These are phyloP conservation scores for Penicillium sp. DNA, from an alignment of 2,329 filamentous ascomycete genomes.

Conservation along the genomic window DNA sequence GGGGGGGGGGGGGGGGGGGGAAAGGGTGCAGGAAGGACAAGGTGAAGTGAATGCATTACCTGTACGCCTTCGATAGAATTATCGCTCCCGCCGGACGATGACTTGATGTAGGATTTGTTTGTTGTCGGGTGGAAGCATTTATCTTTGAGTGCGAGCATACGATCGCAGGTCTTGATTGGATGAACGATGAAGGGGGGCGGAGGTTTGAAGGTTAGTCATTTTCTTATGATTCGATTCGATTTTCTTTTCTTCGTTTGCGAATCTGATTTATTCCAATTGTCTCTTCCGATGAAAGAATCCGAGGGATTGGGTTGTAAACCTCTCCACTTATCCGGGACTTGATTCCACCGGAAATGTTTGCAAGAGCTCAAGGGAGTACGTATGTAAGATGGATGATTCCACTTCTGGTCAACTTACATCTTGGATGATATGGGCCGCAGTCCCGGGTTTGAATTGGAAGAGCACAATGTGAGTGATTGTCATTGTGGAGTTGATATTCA, in stretches of 20 bases:
- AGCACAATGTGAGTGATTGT: constrained; percentile 62
- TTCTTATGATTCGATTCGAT: too few species aligned
- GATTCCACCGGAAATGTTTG: too few species aligned
- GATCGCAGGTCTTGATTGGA: constrained; percentile 45
- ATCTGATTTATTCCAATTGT: too few species aligned
- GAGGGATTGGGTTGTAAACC: too few species aligned
- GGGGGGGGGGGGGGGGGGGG: neutral
- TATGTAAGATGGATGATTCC: constrained; percentile 18
- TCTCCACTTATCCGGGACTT: too few species aligned
- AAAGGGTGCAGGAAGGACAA: too few species aligned
- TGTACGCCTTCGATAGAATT: constrained; percentile 57
- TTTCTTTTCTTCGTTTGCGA: too few species aligned
- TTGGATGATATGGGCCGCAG: constrained; percentile 46
- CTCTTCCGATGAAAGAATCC: too few species aligned
- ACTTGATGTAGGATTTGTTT: constrained; percentile 55
- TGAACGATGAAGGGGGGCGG: too few species aligned
- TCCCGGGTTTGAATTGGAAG: constrained; percentile 57
- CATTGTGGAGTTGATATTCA: constrained; percentile 39
- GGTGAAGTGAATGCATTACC: constrained; percentile 36
- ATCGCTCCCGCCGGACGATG: constrained; percentile 54
- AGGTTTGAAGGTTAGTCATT: too few species aligned
- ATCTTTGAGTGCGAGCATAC: constrained; percentile 53
- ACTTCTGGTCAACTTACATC: constrained; percentile 40
- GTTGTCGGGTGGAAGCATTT: constrained; percentile 56
- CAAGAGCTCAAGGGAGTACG: too few species aligned